A percentile compares a stretch with the other conserved stretches of the same genome.
Conservation (phyloP, 129 eudicot genomes). For the Cynara cardunculus region DNA sequence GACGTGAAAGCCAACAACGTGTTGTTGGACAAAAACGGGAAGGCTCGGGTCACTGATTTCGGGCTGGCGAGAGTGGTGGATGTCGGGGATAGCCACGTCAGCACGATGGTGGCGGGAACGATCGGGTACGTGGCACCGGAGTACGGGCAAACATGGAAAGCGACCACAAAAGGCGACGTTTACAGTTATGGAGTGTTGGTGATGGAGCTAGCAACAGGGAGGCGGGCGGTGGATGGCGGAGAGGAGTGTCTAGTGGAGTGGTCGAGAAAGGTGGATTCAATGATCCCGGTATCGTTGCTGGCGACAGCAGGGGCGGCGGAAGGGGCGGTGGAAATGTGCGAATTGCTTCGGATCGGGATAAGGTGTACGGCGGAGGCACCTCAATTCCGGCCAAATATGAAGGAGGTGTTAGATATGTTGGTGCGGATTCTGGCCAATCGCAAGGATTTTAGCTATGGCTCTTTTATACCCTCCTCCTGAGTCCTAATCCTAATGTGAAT, state of each 20-base stretch:
- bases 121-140: constrained; percentile 97
- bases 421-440: constrained; percentile 40
- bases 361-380: constrained; percentile 76
- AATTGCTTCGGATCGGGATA: constrained; percentile 64
- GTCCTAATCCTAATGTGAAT: constrained; percentile 27
- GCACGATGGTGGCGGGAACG: constrained; percentile 98
- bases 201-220: constrained; percentile 89
- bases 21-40: constrained; percentile 66
- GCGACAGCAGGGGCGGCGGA: constrained; percentile 38
- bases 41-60: constrained; percentile 84
- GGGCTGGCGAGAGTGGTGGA: constrained; percentile 86
- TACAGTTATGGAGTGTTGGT: constrained; percentile 88
- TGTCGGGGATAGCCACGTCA: constrained; percentile 80
- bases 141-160: constrained; percentile 93
- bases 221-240: constrained; percentile 90
- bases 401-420: constrained; percentile 73
- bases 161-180: constrained; percentile 95
- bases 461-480: constrained; percentile 8
- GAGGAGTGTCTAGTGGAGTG: constrained; percentile 91
- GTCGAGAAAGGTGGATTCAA: constrained; percentile 51
- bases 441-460: constrained; percentile 28
- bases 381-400: constrained; percentile 90
- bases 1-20: constrained; percentile 98
- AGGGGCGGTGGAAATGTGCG: constrained; percentile 63
- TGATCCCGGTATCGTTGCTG: constrained; percentile 43